These are phyloP conservation scores for Saussurea involucrata DNA, from an alignment of 129 eudicot genomes.

Conservation along the genomic window DNA sequence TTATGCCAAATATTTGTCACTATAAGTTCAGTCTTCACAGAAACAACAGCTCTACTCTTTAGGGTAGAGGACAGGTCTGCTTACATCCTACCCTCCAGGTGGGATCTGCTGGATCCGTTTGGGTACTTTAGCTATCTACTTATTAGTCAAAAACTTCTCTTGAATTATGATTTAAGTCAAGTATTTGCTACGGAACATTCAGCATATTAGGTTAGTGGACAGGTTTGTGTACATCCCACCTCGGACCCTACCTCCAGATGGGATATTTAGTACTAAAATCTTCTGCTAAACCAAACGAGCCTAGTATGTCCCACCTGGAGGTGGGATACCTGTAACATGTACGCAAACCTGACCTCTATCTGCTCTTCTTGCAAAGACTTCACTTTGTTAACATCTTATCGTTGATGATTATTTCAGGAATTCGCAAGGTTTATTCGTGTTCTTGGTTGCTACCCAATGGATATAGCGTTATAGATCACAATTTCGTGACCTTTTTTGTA, in stretches of 20 bases:
- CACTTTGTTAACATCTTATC: neutral
- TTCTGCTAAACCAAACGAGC: neutral
- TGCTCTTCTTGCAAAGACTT: neutral
- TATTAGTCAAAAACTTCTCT: no score
- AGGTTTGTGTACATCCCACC: neutral
- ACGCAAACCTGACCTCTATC: neutral
- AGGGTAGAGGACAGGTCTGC: no score
- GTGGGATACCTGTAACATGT: neutral
- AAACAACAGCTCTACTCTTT: no score
- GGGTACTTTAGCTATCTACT: no score
- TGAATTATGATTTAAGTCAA: neutral
- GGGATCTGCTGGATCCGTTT: no score
- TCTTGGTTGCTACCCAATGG: slow-evolving; percentile 80
- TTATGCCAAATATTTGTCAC: no score
- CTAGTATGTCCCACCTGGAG: neutral
- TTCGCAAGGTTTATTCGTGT: slow-evolving; percentile 69
- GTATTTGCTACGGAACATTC: neutral
- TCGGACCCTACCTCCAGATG: neutral
- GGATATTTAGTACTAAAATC: neutral
- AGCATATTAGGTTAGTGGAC: neutral
- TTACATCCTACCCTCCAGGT: no score
- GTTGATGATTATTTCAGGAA: slow-evolving; percentile 49
- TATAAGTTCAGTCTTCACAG: no score
- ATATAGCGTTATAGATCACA: slow-evolving; percentile 37
- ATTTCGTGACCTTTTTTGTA: slow-evolving; percentile 13